Base-by-base conservation (phyloP, 345 rosid species). In the Psidium guajava region DNA sequence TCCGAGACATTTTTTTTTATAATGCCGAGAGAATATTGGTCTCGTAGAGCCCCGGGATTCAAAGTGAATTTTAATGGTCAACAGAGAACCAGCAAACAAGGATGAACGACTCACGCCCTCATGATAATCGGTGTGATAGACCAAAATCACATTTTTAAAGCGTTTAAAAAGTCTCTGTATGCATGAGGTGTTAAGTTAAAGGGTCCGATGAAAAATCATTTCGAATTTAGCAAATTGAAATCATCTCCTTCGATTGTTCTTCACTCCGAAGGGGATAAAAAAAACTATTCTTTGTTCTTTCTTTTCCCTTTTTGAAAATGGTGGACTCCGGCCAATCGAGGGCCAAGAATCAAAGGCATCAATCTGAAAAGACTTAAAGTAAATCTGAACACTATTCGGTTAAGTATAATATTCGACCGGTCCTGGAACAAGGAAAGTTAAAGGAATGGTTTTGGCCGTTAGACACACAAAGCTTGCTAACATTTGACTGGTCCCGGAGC, bases 121-220 rank as follows among this genome's bases (percentile, higher is more conserved):
- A 0, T 14, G 0, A 0, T 61, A 3, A 14, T 13, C 1, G 2
- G 5, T 14, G 2, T 28, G 21, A 15, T 6, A 5, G 0, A 27
- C 16, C 1, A 61, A 28, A 61, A 3, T 61, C 10, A 3, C 15
- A 9, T 28, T 61, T 61, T 16, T 3, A 27, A 61, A 61, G 18
- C 22, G 8, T 11, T 16, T 1, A 18, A 69, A 18, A 69, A 2
- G 42, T 36, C 0, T 32, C 0, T 2, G 6, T 0, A 32, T 8
- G 13, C 0, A 32, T 18, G 22, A 64, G 10, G 2, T 3, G 28
- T 61, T 0, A 61, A 28, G 40, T 22, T 2, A 69, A 69, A 32
- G 24, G 42, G 3, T 69, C 47, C 0, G 0, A 0, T 18, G 15
- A 14, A 22, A 6, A 61, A 28, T 69, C 0, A 0, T 32, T 64